Conservation (phyloP, 2,329 filamentous ascomycete species). For the Incumbomyces lentus region DNA sequence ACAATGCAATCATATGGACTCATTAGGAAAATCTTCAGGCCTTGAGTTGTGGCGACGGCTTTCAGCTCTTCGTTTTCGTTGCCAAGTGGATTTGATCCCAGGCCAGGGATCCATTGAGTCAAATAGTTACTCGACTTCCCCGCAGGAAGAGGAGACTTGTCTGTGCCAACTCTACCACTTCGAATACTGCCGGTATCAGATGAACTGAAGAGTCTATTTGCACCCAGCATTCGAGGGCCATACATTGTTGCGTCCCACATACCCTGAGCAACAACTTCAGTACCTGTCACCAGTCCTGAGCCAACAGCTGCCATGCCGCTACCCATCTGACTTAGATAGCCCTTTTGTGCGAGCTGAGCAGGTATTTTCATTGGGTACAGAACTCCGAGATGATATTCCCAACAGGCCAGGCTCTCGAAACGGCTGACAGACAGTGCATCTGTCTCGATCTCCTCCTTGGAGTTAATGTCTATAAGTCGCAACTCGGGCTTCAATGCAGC, state of each 20-base stretch:
- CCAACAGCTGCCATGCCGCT: constrained; percentile 24
- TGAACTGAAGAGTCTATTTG: constrained; percentile 55
- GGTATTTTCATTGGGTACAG: constrained; percentile 65
- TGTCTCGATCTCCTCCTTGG: constrained; percentile 72
- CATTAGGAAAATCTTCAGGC: constrained; percentile 82
- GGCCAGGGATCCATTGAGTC: constrained; percentile 43
- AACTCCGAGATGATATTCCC: constrained; percentile 83
- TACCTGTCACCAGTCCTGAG: constrained; percentile 29
- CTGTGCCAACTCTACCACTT: constrained; percentile 45
- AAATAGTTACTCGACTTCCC: constrained; percentile 41
- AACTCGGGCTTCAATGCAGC: constrained; percentile 81
- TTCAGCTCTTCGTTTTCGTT: constrained; percentile 33
- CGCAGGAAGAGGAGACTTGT: constrained; percentile 41
- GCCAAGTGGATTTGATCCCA: constrained; percentile 26
- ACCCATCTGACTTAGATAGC: constrained; percentile 59
- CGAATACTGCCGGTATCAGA: constrained; percentile 57
- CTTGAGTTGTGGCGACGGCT: constrained; percentile 43
- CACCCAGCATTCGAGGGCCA: constrained; percentile 55
- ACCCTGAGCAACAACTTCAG: constrained; percentile 50
- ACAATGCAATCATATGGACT: constrained; percentile 96
- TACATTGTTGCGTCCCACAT: constrained; percentile 89
- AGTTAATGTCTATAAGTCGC: constrained; percentile 77
- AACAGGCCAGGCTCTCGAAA: constrained; percentile 73
- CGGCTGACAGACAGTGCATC: constrained; percentile 78
- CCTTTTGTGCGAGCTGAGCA: constrained; percentile 54